These are phyloP conservation scores for Podaxis mareebaensis DNA, from an alignment of 768 basidiomycete genomes.

Conservation along the genomic window DNA sequence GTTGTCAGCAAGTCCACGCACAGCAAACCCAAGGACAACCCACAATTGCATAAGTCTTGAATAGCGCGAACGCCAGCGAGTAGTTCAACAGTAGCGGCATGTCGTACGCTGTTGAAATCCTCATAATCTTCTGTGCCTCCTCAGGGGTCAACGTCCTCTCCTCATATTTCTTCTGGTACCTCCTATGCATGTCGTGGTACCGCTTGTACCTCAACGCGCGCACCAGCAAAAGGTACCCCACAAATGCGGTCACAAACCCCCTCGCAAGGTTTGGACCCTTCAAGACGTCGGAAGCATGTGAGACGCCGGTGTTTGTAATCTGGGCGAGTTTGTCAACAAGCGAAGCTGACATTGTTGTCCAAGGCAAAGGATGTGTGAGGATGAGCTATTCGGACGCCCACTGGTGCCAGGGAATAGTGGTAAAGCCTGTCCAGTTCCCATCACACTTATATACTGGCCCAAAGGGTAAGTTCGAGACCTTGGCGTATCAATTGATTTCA, in stretches of 20 bases:
- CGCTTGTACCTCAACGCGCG: constrained; percentile 41
- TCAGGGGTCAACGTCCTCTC: constrained; percentile 40
- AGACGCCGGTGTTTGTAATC: background rate
- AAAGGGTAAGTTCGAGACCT: no score
- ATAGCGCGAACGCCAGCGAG: constrained; percentile 47
- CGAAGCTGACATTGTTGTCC: background rate
- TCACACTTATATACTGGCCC: no score
- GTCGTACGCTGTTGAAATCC: constrained; percentile 37
- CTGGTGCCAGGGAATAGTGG: no score
- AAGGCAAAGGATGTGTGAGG: background rate
- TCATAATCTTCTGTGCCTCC: constrained; percentile 46
- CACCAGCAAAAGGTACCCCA: constrained; percentile 32
- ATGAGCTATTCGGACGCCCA: no score
- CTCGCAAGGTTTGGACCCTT: background rate
- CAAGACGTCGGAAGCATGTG: background rate
- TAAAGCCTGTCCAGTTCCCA: no score
- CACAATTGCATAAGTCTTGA: constrained; percentile 54
- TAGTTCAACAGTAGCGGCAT: constrained; percentile 45
- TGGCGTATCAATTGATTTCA: no score
- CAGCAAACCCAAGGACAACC: constrained; percentile 19
- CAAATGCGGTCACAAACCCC: background rate
- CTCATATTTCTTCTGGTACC: constrained; percentile 38
- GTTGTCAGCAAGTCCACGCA: background rate
- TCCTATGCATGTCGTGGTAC: constrained; percentile 41
- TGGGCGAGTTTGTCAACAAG: background rate